Conservation (phyloP, 371 early-diverging fungal genomes). For the Apophysomyces trapeziformis region DNA sequence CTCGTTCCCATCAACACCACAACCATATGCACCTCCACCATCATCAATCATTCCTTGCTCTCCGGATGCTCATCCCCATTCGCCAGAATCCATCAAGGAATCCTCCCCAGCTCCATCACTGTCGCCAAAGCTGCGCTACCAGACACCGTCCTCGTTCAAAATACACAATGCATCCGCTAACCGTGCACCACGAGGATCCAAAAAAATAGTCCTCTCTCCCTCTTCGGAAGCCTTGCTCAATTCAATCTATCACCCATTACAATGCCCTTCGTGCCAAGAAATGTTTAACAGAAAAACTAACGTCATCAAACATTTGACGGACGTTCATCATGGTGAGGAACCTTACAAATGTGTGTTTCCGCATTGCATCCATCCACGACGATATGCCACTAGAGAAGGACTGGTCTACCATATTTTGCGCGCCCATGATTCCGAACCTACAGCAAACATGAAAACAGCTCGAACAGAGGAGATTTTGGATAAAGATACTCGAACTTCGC, state of each 20-base stretch:
- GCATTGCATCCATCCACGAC: constrained; percentile 43
- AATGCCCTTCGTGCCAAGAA: constrained; percentile 48
- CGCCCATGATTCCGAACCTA: constrained; percentile 40
- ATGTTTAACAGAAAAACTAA: constrained; percentile 48
- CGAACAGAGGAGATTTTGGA: background rate
- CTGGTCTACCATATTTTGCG: constrained; percentile 52
- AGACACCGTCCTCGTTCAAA: constrained; percentile 1
- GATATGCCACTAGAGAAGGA: constrained; percentile 51
- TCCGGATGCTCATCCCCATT: constrained; percentile 10
- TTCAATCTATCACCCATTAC: constrained; percentile 42
- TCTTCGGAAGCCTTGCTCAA: constrained; percentile 35
- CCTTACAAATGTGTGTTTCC: constrained; percentile 51
- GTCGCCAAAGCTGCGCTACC: background rate
- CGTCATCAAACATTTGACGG: constrained; percentile 50
- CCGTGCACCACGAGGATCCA: constrained; percentile 28
- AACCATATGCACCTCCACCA: background rate
- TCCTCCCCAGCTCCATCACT: background rate
- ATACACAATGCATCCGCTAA: background rate
- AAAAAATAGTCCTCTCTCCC: constrained; percentile 35
- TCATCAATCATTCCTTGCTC: background rate
- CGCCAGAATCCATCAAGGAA: constrained; percentile 10
- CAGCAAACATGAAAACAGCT: constrained; percentile 38
- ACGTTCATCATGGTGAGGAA: constrained; percentile 46
- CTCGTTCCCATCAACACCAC: background rate
- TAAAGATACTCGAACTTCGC: background rate